Percentiles rank a stretch among this genome's conserved stretches.
Evolutionary conservation across 2,329 filamentous ascomycete genomes (phyloP).

Genomic region (Colletotrichum eleusines): DNA sequence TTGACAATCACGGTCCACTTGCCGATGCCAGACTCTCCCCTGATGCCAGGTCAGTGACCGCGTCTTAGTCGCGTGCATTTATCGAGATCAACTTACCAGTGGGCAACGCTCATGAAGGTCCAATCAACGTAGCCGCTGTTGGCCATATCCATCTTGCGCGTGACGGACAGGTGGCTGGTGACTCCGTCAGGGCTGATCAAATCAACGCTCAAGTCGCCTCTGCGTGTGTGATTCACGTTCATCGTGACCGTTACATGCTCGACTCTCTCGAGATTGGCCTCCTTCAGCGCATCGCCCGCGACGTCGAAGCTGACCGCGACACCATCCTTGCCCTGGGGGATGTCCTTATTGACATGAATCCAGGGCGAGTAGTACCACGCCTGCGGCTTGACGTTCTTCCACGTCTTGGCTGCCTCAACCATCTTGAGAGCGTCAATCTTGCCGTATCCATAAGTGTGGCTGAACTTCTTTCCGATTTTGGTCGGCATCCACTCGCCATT

Average conservation of each 20-base stretch:
- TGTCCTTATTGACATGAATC: slow-evolving; percentile 86
- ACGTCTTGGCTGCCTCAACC: slow-evolving; percentile 87
- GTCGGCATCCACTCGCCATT: slow-evolving; percentile 82
- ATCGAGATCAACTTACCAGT: slow-evolving; percentile 75
- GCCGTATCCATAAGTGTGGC: slow-evolving; percentile 95
- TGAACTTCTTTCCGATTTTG: slow-evolving; percentile 85
- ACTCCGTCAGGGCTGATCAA: slow-evolving; percentile 86
- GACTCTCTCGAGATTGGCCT: slow-evolving; percentile 85
- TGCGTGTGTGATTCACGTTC: slow-evolving; percentile 89
- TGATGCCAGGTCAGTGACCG: slow-evolving; percentile 49
- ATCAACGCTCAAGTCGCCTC: slow-evolving; percentile 94
- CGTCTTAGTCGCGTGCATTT: not conserved
- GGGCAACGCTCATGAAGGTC: slow-evolving; percentile 99
- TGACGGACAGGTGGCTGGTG: slow-evolving; percentile 84
- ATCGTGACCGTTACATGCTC: slow-evolving; percentile 98
- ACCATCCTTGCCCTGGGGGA: slow-evolving; percentile 87
- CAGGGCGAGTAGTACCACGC: slow-evolving; percentile 95
- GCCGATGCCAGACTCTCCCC: slow-evolving; percentile 89
- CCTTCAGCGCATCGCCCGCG: slow-evolving; percentile 81
- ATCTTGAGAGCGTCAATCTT: slow-evolving; percentile 91
- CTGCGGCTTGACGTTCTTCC: slow-evolving; percentile 92
- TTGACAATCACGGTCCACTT: slow-evolving; percentile 93
- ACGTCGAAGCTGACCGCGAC: slow-evolving; percentile 85
- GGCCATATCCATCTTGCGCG: slow-evolving; percentile 76
- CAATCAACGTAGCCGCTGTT: slow-evolving; percentile 86